phyloP scores from a whole-genome alignment of 2,329 filamentous ascomycete species.

The Epicoccum nigrum region DNA sequence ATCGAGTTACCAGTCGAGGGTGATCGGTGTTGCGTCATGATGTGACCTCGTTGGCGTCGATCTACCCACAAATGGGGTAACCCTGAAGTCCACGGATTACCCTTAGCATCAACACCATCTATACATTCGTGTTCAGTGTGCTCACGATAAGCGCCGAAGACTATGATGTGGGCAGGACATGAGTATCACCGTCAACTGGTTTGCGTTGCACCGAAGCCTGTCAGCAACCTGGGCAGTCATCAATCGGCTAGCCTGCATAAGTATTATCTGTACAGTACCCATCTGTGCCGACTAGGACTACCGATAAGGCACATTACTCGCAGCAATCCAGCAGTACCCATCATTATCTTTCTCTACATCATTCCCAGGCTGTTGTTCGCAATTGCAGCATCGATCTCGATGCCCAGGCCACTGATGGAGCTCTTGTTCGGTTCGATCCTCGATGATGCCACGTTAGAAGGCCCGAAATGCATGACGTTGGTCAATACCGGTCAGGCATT shows the following conservation, averaged over 20 bases:
- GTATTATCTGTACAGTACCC: neutral
- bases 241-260: constrained; percentile 1
- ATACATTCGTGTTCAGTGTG: no score
- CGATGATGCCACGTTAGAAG: neutral
- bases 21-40: constrained; percentile 14
- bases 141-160: neutral
- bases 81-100: neutral
- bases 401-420: constrained; percentile 1
- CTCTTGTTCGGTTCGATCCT: constrained; percentile 8
- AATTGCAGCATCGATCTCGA: neutral
- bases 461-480: constrained; percentile 6
- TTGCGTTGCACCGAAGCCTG: constrained; percentile 1
- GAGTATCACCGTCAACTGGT: neutral
- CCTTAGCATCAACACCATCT: no score
- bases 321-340: neutral
- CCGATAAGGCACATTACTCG: constrained; percentile 5
- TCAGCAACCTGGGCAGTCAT: neutral
- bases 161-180: neutral
- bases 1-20: neutral
- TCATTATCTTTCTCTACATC: neutral
- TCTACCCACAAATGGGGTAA: neutral
- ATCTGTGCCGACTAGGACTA: neutral
- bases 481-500: neutral
- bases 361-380: neutral
- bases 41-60: neutral